phyloP scores from a whole-genome alignment of 352 stramenopile species.

The Pythium dissimile region DNA sequence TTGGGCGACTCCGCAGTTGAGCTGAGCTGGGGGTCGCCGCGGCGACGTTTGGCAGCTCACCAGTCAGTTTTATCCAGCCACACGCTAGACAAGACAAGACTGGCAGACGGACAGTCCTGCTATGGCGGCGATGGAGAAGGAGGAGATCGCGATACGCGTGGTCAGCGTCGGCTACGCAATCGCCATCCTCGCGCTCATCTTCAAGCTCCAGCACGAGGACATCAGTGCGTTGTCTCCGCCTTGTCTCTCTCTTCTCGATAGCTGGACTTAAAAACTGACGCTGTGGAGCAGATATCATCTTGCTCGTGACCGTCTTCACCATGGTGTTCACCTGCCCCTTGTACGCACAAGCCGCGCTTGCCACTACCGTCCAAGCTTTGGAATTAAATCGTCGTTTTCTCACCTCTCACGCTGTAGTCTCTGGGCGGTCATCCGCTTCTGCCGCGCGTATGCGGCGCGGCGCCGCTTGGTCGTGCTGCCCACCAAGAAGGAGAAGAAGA shows the following conservation, averaged over 20 bases:
- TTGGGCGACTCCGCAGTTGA: too few relatives aligned
- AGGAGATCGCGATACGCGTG: slow-evolving; percentile 67
- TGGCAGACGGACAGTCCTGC: neutral
- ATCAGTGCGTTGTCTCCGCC: slow-evolving; percentile 35
- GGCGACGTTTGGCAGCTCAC: neutral
- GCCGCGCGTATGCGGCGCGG: slow-evolving; percentile 50
- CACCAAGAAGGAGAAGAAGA: slow-evolving; percentile 71
- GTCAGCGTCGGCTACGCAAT: slow-evolving; percentile 50
- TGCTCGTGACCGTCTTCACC: slow-evolving; percentile 74
- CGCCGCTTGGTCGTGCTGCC: slow-evolving; percentile 58
- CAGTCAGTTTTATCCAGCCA: too few relatives aligned
- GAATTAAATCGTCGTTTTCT: neutral
- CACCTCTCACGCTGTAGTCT: slow-evolving; percentile 46
- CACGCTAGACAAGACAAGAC: neutral
- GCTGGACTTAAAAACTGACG: neutral
- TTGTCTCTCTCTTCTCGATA: neutral
- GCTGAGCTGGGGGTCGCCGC: too few relatives aligned
- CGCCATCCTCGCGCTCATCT: slow-evolving; percentile 50
- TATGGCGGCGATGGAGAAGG: slow-evolving; percentile 49
- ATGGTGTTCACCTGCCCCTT: slow-evolving; percentile 84
- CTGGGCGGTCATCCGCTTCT: slow-evolving; percentile 76
- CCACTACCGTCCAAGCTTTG: neutral
- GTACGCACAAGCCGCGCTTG: slow-evolving; percentile 20
- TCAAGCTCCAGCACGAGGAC: slow-evolving; percentile 45
- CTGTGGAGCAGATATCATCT: slow-evolving; percentile 48